Evolutionary conservation across 164 flowering plant genomes (phyloP).

Genomic region (Magnolia changhungtana): DNA sequence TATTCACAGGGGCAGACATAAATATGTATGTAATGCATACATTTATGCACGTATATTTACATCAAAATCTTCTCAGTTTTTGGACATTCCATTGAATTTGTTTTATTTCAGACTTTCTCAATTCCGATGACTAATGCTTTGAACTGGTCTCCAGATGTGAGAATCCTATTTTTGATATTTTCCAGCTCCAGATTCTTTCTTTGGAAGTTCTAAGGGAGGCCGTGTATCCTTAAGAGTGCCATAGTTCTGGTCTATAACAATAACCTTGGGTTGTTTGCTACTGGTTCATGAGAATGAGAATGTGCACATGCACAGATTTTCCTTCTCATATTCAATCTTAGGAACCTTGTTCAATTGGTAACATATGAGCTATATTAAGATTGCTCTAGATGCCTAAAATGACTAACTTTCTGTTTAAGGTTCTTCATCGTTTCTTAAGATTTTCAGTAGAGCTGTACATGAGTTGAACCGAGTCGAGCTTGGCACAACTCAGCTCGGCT

Average conservation of each 20-base stretch:
- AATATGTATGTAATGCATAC: not conserved
- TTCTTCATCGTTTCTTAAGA: not conserved
- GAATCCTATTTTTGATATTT: conserved; percentile 35
- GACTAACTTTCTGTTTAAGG: not conserved
- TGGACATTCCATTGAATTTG: not conserved
- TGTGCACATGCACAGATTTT: not conserved
- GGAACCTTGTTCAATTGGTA: not conserved
- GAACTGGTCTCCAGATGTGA: conserved; percentile 42
- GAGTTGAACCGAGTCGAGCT: too few species aligned
- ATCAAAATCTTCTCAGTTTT: not conserved
- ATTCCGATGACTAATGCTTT: not conserved
- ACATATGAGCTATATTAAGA: not conserved
- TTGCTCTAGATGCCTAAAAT: not conserved
- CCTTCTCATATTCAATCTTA: not conserved
- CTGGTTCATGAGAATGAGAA: not conserved
- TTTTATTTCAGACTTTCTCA: not conserved
- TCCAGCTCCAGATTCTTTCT: conserved; percentile 79
- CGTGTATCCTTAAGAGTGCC: conserved; percentile 75
- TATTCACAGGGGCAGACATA: not conserved
- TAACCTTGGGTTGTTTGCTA: not conserved
- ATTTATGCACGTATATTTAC: not conserved
- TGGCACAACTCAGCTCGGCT: too few species aligned
- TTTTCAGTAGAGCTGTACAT: too few species aligned
- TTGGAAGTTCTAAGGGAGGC: conserved; percentile 88
- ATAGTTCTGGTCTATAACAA: not conserved